phyloP scores from a whole-genome alignment of 1,284 basidiomycete genomes.

The Neolentinus lepideus region DNA sequence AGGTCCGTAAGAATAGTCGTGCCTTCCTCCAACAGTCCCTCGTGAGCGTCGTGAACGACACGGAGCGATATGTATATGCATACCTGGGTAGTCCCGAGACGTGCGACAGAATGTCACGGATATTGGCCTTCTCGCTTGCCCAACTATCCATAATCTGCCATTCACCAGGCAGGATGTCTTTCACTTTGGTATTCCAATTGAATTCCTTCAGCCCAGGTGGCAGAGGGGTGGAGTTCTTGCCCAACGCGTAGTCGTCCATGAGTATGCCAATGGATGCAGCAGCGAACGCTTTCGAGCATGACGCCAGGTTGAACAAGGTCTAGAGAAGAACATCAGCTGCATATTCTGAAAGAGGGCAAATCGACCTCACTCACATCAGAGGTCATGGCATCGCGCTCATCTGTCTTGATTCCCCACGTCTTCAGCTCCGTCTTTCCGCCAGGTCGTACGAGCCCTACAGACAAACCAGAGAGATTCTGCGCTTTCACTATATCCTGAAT shows the following conservation, averaged over 20 bases:
- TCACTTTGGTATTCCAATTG: conserved; percentile 25
- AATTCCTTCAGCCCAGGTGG: conserved; percentile 21
- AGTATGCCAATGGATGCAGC: conserved; percentile 28
- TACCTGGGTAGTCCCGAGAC: conserved; percentile 29
- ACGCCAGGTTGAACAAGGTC: conserved; percentile 29
- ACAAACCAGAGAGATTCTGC: conserved; percentile 9
- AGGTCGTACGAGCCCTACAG: conserved; percentile 11
- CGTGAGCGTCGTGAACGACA: background rate
- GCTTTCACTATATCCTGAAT: conserved; percentile 4
- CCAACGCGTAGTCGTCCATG: conserved; percentile 26
- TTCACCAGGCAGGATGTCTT: conserved; percentile 24
- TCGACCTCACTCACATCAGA: conserved; percentile 15
- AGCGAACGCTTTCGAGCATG: conserved; percentile 30
- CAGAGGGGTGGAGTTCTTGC: conserved; percentile 26
- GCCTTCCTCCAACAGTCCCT: conserved; percentile 12
- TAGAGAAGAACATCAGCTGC: conserved; percentile 7
- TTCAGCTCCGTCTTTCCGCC: conserved; percentile 14
- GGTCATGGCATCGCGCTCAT: conserved; percentile 16
- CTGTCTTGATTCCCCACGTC: conserved; percentile 18
- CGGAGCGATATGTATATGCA: background rate
- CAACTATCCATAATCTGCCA: conserved; percentile 27
- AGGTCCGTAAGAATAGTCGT: conserved; percentile 23
- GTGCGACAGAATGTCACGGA: conserved; percentile 29
- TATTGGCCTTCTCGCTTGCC: conserved; percentile 22
- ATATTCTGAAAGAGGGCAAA: background rate